A percentile compares a stretch with the other conserved stretches of the same genome.
Evolutionary conservation across 129 eudicot genomes (phyloP).

Genomic region (Pseudognaphalium luteoalbum): DNA sequence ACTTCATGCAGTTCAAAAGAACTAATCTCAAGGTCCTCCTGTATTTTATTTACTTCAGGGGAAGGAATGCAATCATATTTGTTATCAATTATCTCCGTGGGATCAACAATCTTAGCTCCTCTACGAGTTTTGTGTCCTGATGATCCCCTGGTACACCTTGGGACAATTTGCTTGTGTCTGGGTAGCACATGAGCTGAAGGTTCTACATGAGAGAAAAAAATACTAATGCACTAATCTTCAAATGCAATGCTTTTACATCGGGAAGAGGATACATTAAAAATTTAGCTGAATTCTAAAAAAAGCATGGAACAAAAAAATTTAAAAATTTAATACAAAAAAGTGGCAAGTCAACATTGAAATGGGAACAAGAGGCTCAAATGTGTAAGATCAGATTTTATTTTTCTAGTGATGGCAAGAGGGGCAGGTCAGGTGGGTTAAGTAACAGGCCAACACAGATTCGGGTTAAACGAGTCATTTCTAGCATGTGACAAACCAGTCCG

Average conservation of each 20-base stretch:
- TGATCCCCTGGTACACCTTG: constrained; percentile 32
- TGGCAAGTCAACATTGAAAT: not conserved
- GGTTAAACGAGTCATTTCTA: too few species aligned
- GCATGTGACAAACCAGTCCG: not conserved
- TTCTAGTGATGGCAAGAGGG: not conserved
- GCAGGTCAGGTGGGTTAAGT: too few species aligned
- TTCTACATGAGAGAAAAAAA: constrained; percentile 38
- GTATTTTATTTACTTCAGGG: constrained; percentile 52
- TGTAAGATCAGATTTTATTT: not conserved
- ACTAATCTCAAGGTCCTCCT: constrained; percentile 60
- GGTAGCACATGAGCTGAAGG: constrained; percentile 26
- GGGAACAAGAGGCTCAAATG: not conserved
- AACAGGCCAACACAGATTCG: too few species aligned
- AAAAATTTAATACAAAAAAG: not conserved
- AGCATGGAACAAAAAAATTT: not conserved
- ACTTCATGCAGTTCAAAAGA: constrained; percentile 49
- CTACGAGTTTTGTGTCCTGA: constrained; percentile 31
- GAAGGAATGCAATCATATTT: constrained; percentile 31
- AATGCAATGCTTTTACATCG: not conserved
- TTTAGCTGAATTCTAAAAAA: constrained; percentile 3
- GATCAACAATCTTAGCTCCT: constrained; percentile 62
- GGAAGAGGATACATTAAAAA: constrained; percentile 7
- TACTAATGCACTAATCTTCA: constrained; percentile 9
- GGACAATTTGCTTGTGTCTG: constrained; percentile 45
- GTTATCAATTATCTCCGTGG: constrained; percentile 34